Percentiles rank a stretch among this genome's conserved stretches.
Conservation (phyloP, 1,284 basidiomycete genomes). For the Gymnopus androsaceus region DNA sequence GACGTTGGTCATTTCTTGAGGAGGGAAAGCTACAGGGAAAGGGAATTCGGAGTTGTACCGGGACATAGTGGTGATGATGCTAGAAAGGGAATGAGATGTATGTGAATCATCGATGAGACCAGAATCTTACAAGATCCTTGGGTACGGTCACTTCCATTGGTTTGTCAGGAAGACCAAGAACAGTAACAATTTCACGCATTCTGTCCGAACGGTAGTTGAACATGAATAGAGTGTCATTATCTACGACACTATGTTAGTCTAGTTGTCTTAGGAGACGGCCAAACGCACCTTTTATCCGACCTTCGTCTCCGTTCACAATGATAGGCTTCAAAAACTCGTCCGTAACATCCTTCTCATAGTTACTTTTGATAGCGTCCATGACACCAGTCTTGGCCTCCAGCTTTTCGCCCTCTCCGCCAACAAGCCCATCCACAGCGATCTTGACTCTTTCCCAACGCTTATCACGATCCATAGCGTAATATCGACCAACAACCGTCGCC, state of each 20-base stretch:
- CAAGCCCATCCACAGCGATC: constrained; percentile 82
- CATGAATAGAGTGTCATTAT: constrained; percentile 83
- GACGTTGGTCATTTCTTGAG: constrained; percentile 88
- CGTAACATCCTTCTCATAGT: constrained; percentile 81
- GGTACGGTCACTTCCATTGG: constrained; percentile 83
- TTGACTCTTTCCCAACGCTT: constrained; percentile 93
- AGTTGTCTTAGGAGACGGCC: neutral
- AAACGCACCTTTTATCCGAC: constrained; percentile 73
- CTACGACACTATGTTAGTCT: constrained; percentile 27
- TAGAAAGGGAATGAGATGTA: constrained; percentile 28
- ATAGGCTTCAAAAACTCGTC: constrained; percentile 95
- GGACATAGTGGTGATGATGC: constrained; percentile 91
- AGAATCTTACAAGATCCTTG: constrained; percentile 64
- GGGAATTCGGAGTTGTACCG: constrained; percentile 89
- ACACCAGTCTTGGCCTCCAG: constrained; percentile 32
- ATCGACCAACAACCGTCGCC: constrained; percentile 82
- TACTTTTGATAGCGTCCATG: constrained; percentile 63
- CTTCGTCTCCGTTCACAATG: constrained; percentile 77
- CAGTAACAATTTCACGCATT: constrained; percentile 84
- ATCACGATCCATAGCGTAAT: constrained; percentile 96
- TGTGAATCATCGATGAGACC: neutral
- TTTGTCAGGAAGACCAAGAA: constrained; percentile 80
- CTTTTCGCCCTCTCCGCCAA: constrained; percentile 73
- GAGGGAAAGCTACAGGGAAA: constrained; percentile 86
- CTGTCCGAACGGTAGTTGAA: constrained; percentile 96